phyloP scores from a whole-genome alignment of 257 asterid species.

The Nicotiana tomentosiformis region DNA sequence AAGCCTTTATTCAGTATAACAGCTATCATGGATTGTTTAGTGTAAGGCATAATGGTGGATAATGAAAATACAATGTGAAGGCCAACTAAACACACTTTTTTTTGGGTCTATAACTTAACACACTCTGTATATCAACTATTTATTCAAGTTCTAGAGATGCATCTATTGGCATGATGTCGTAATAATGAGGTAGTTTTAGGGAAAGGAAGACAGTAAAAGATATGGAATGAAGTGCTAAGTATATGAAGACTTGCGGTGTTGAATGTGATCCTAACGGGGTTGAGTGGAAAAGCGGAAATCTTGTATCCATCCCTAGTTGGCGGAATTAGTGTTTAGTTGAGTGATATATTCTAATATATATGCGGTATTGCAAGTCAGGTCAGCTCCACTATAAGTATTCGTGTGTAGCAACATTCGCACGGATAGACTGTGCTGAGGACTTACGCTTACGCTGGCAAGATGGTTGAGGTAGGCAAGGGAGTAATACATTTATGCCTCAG shows the following conservation, averaged over 20 bases:
- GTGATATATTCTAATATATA: not conserved
- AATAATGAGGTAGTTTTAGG: not conserved
- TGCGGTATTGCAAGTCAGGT: not conserved
- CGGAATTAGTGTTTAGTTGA: not conserved
- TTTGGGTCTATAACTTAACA: not conserved
- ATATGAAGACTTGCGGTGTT: not conserved
- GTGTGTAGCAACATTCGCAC: not conserved
- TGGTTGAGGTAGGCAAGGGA: not conserved
- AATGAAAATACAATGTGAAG: constrained; percentile 1
- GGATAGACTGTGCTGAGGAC: not conserved
- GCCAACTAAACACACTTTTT: not conserved
- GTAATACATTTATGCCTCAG: not conserved
- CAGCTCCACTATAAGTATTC: not conserved
- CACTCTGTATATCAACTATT: not conserved
- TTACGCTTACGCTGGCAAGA: not conserved
- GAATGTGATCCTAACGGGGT: not conserved
- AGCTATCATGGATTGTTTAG: not conserved
- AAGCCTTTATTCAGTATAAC: not conserved
- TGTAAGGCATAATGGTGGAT: not conserved
- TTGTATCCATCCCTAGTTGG: not conserved
- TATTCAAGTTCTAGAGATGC: not conserved
- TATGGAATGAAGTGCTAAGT: not conserved
- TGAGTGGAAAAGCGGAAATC: not conserved
- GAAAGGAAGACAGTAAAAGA: not conserved
- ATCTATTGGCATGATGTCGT: not conserved